These are phyloP conservation scores for Sphaerulina populicola DNA, from an alignment of 2,329 filamentous ascomycete species.

Conservation along the genomic window DNA sequence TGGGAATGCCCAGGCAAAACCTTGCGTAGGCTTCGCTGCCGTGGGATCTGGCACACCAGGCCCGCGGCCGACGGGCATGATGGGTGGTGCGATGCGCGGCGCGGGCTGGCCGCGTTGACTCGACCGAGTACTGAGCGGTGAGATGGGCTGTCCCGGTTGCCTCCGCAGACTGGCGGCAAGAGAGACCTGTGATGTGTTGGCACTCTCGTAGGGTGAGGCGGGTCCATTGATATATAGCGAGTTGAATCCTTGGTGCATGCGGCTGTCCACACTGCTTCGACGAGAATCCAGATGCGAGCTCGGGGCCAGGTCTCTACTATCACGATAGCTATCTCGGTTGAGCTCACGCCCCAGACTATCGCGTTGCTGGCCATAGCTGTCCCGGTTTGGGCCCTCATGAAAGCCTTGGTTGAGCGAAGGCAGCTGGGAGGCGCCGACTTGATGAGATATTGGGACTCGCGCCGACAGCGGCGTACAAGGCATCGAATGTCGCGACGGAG, in stretches of 20 bases:
- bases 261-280: slow-evolving; percentile 71
- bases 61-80: slow-evolving; percentile 59
- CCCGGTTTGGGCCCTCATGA: slow-evolving; percentile 33
- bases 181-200: slow-evolving; percentile 68
- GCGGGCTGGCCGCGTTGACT: slow-evolving; percentile 35
- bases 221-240: slow-evolving; percentile 57
- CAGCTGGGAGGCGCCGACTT: slow-evolving; percentile 31
- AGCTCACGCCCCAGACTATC: slow-evolving; percentile 23
- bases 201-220: slow-evolving; percentile 63
- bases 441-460: slow-evolving; percentile 34
- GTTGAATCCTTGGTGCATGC: slow-evolving; percentile 63
- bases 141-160: slow-evolving; percentile 42
- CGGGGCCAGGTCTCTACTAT: slow-evolving; percentile 38
- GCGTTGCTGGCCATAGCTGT: slow-evolving; percentile 35
- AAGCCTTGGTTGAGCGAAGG: slow-evolving; percentile 52
- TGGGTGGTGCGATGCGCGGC: slow-evolving; percentile 62
- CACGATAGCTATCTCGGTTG: slow-evolving; percentile 25
- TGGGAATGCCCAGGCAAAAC: slow-evolving; percentile 76
- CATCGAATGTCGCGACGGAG: slow-evolving; percentile 37
- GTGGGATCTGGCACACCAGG: slow-evolving; percentile 54
- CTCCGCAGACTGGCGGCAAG: slow-evolving; percentile 61
- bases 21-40: slow-evolving; percentile 71
- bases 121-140: slow-evolving; percentile 35
- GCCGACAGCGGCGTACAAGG: slow-evolving; percentile 40
- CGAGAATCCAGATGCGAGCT: slow-evolving; percentile 48